Evolutionary conservation across 1,139 yeast species (phyloP).

Genomic region (Debaryomyces sp.): DNA sequence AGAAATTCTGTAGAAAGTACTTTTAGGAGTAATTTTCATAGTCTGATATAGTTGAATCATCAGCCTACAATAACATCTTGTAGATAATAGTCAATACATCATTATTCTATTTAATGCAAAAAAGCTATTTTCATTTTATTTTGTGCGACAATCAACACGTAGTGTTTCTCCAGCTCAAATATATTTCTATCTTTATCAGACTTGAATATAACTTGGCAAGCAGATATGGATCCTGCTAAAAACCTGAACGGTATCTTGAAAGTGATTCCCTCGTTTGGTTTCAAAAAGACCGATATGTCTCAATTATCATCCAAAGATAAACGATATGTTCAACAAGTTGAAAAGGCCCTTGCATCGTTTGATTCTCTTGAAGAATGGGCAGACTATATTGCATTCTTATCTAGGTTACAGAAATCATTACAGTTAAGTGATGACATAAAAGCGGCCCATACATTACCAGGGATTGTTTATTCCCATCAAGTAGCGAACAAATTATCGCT

Average conservation of each 20-base stretch:
- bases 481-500: conserved; percentile 55
- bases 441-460: conserved; percentile 44
- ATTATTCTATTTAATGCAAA: neutral
- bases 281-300: conserved; percentile 7
- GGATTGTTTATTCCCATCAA: conserved; percentile 42
- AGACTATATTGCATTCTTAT: conserved; percentile 89
- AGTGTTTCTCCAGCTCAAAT: neutral
- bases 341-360: conserved; percentile 75
- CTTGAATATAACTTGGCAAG: neutral
- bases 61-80: neutral
- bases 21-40: no score
- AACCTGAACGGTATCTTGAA: conserved; percentile 9
- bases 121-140: neutral
- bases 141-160: conserved; percentile 5
- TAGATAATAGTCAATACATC: neutral
- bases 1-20: no score
- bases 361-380: conserved; percentile 95
- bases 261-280: conserved; percentile 10
- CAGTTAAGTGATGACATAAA: conserved; percentile 35
- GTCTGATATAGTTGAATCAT: neutral
- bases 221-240: conserved; percentile 8
- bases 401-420: conserved; percentile 74
- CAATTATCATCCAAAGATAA: conserved; percentile 58
- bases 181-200: neutral
- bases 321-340: conserved; percentile 66